Percentiles rank a stretch among this genome's conserved stretches.
Evolutionary conservation across 305 asterid species (phyloP).

Genomic region (Solanum hybrid): DNA sequence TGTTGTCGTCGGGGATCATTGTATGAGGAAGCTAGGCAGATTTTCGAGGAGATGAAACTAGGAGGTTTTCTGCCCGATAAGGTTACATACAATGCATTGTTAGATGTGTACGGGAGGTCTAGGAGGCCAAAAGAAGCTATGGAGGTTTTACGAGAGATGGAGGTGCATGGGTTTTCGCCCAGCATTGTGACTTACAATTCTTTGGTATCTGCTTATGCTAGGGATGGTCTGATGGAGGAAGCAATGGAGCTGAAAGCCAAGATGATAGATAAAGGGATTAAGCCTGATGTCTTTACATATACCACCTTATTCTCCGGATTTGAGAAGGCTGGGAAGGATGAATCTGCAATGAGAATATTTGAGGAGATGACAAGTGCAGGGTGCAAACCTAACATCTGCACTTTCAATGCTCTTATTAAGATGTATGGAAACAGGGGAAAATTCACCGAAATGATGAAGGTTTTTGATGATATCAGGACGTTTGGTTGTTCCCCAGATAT

Average conservation of each 20-base stretch:
- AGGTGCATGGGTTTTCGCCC: slow-evolving; percentile 45
- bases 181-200: slow-evolving; percentile 76
- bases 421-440: slow-evolving; percentile 84
- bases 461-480: slow-evolving; percentile 59
- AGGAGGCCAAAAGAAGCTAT: slow-evolving; percentile 77
- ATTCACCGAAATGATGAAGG: slow-evolving; percentile 77
- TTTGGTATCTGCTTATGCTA: slow-evolving; percentile 62
- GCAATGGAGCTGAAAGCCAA: slow-evolving; percentile 57
- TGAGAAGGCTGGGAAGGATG: slow-evolving; percentile 95
- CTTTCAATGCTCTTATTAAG: slow-evolving; percentile 77
- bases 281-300: slow-evolving; percentile 86
- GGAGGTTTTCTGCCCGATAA: slow-evolving; percentile 76
- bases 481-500: slow-evolving; percentile 74
- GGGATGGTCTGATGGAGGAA: slow-evolving; percentile 72
- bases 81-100: slow-evolving; percentile 72
- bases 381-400: slow-evolving; percentile 79
- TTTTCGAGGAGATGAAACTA: slow-evolving; percentile 76
- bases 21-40: slow-evolving; percentile 65
- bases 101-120: slow-evolving; percentile 92
- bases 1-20: slow-evolving; percentile 78
- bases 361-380: slow-evolving; percentile 62
- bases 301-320: slow-evolving; percentile 83
- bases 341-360: slow-evolving; percentile 61
- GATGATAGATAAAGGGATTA: slow-evolving; percentile 66
- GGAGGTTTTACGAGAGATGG: slow-evolving; percentile 84